Conservation (phyloP, 2,329 filamentous ascomycete species). For the Lachnellula hyalina region DNA sequence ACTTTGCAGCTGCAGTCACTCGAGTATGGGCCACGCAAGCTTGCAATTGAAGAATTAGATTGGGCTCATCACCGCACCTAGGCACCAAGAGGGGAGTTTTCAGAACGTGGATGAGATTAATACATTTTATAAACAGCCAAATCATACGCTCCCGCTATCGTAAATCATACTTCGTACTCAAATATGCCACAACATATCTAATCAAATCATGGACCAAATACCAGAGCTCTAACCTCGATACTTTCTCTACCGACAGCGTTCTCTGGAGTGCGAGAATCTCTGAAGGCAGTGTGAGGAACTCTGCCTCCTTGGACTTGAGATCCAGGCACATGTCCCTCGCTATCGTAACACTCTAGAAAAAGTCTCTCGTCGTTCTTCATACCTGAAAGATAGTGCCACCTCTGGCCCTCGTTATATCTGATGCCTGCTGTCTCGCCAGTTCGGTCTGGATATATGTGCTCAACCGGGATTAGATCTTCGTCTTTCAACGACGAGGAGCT, state of each 20-base stretch:
- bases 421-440: conserved; percentile 31
- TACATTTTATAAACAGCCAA: no score
- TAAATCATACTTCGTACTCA: not conserved
- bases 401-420: conserved; percentile 27
- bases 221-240: conserved; percentile 81
- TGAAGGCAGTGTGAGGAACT: conserved; percentile 69
- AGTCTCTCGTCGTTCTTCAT: conserved; percentile 32
- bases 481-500: conserved; percentile 25
- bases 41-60: no score
- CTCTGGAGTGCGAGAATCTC: conserved; percentile 63
- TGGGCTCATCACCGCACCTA: no score
- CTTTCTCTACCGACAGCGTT: conserved; percentile 74
- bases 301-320: conserved; percentile 47
- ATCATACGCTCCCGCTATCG: not conserved
- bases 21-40: no score
- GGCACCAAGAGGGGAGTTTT: no score
- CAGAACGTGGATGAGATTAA: no score
- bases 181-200: not conserved
- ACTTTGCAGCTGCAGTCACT: no score
- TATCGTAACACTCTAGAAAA: conserved; percentile 32
- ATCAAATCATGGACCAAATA: conserved; percentile 55
- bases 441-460: conserved; percentile 30
- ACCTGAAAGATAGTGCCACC: conserved; percentile 31
- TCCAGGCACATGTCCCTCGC: conserved; percentile 41
- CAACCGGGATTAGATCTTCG: conserved; percentile 30